Evolutionary conservation across 2,329 filamentous ascomycete genomes (phyloP), one percentile per base, ranked within the genome.

Genomic region (Colletotrichum orchidophilum): DNA sequence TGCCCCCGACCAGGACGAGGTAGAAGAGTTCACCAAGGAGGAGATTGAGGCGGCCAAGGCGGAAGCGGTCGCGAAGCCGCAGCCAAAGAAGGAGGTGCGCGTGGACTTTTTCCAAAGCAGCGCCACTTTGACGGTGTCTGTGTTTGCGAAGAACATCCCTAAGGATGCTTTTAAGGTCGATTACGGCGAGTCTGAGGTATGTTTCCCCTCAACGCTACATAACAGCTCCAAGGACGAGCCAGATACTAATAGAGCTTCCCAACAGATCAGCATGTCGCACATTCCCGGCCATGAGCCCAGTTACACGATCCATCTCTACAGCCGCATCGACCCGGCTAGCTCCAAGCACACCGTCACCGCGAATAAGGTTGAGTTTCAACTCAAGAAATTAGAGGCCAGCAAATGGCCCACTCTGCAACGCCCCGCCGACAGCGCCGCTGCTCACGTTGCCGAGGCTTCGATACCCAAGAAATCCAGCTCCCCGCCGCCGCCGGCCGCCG

Each of bases 341-440:
- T 94, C 90, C 24, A 91, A 86, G 54, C 89, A 84, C 75, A 87
- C 85, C 1, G 88, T 97, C 64, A 92, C 93, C 52, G 86, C 92
- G 1, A 94, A 91, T 77, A 97, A 97, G 80, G 87, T 97, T 64
- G 95, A 97, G 80, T 83, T 97, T 46, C 87, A 84, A 12, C 86
- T 97, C 18, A 87, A 86, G 72, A 97, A 97, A 80, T 83, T 86
- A 50, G 85, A 80, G 1, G 80, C 88, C 0, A 92, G 91, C 7
- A 95, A 94, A 78, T 96, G 94, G 94, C 80, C 86, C 29, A 77
- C 81, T 1, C 82, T 64, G 59, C 21, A 15, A 60, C 29, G 13
- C 60, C 46, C 69, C 7, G 27, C 73, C 2, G 46, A 63, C 4
- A 46, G 75, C n/a, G 33, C 71, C 29, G 31, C 63, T n/a, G n/a